A percentile compares a stretch with the other conserved stretches of the same genome.
These are phyloP conservation scores for Sporothrix luriei DNA, from an alignment of 2,329 filamentous ascomycete species.

Conservation along the genomic window DNA sequence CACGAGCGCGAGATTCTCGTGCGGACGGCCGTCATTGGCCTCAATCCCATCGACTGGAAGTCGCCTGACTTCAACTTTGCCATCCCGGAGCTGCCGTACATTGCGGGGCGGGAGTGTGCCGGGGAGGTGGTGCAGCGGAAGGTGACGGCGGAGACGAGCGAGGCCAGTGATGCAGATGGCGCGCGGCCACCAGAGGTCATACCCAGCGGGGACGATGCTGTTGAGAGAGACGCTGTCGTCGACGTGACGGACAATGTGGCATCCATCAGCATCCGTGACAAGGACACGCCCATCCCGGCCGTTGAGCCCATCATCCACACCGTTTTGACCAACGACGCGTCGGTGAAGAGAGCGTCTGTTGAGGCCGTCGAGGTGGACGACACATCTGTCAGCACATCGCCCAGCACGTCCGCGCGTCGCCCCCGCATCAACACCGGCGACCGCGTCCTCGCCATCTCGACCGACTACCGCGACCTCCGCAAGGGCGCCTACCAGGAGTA, in stretches of 20 bases:
- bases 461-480: slow-evolving; percentile 71
- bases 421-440: slow-evolving; percentile 60
- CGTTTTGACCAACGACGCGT: background rate
- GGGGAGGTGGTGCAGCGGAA: slow-evolving; percentile 60
- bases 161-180: too few species aligned
- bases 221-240: too few species aligned
- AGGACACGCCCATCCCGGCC: background rate
- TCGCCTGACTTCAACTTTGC: slow-evolving; percentile 71
- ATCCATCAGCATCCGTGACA: too few species aligned
- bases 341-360: background rate
- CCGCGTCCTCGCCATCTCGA: slow-evolving; percentile 67
- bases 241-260: background rate
- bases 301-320: background rate
- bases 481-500: slow-evolving; percentile 75
- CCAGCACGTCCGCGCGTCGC: slow-evolving; percentile 37
- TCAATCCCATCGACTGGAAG: slow-evolving; percentile 80
- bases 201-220: too few species aligned
- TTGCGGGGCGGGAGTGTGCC: slow-evolving; percentile 70
- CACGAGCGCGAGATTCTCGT: slow-evolving; percentile 59
- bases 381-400: too few species aligned
- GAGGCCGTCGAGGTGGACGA: background rate
- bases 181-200: too few species aligned
- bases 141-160: background rate
- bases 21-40: slow-evolving; percentile 64
- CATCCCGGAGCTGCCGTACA: slow-evolving; percentile 67